Conservation (phyloP, 176 grass and related monocot species). For the Bothriochloa decipiens region DNA sequence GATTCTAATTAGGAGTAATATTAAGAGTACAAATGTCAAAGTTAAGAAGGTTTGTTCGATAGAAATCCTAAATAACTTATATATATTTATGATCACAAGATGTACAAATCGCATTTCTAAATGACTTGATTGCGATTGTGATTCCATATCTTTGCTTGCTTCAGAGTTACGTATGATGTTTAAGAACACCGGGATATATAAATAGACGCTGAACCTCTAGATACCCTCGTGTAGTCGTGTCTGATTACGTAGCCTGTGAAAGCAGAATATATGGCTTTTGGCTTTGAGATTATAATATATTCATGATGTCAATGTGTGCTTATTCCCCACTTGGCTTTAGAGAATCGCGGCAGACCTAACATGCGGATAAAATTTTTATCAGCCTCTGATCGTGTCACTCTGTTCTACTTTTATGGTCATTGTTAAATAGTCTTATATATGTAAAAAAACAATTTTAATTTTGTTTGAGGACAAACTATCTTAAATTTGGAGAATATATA, state of each 20-base stretch:
- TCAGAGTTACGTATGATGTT: constrained; percentile 5
- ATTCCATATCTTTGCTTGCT: constrained; percentile 1
- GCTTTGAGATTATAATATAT: neutral
- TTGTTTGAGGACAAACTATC: too few species aligned
- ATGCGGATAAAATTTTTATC: neutral
- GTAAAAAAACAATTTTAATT: too few species aligned
- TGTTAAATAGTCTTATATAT: too few species aligned
- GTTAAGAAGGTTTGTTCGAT: too few species aligned
- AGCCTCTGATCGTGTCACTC: neutral
- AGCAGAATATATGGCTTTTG: neutral
- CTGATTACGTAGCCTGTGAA: neutral
- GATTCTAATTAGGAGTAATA: too few species aligned
- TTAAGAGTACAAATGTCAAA: too few species aligned
- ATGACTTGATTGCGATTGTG: neutral
- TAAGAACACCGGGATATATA: neutral
- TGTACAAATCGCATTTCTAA: too few species aligned
- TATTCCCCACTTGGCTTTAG: constrained; percentile 25
- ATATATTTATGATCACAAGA: too few species aligned
- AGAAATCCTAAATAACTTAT: too few species aligned
- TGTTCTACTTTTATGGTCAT: neutral
- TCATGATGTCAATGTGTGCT: neutral
- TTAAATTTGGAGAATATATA: too few species aligned
- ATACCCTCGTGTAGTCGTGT: neutral
- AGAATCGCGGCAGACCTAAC: constrained; percentile 40
- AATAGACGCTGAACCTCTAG: constrained; percentile 30